Evolutionary conservation across 768 basidiomycete genomes (phyloP), one percentile per base, ranked within the genome.

Genomic region (Rhodotorula paludigena): DNA sequence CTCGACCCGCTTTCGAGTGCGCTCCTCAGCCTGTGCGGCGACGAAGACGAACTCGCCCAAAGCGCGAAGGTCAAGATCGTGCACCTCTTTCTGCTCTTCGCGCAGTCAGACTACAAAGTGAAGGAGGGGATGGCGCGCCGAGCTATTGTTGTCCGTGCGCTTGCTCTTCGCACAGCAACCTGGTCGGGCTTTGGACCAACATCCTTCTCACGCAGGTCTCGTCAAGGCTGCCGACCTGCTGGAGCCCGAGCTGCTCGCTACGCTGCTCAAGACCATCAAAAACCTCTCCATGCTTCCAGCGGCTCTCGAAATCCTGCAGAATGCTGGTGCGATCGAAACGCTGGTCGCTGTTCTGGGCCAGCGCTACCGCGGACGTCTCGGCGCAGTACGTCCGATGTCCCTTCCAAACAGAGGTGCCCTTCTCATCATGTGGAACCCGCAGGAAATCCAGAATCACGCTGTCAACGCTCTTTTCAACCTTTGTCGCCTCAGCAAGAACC

Each of bases 381-480:
- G 85, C 76, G 87, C 92, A 18, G 93, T 92, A 75, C 60, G 69
- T 57, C 16, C 33, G 23, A 20, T 21, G 36, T n/a, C 30, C 45
- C 18, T 5, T 20, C 21, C n/a, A n/a, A n/a, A n/a, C n/a, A n/a
- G n/a, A n/a, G n/a, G n/a, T n/a, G n/a, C n/a, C n/a, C n/a, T n/a
- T n/a, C n/a, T 23, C 53, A n/a, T 9, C 38, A 7, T 18, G 3
- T 3, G 21, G 14, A 7, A 8, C 7, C 48, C 16, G 25, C 76
- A 97, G 91, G 94, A 99, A 84, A 89, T 97, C 79, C 88, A 90
- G 57, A 98, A 97, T 71, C 92, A 97, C 74, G 86, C 96, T 66
- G 92, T 98, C 83, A 93, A 96, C 79, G 92, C 92, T 5, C 91
- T 93, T 75, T 98, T 90, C 81, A 94, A 94, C 73, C 86, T 99